Evolutionary conservation across 306 rosid genomes (phyloP).

Genomic region (Cicer judaicum): DNA sequence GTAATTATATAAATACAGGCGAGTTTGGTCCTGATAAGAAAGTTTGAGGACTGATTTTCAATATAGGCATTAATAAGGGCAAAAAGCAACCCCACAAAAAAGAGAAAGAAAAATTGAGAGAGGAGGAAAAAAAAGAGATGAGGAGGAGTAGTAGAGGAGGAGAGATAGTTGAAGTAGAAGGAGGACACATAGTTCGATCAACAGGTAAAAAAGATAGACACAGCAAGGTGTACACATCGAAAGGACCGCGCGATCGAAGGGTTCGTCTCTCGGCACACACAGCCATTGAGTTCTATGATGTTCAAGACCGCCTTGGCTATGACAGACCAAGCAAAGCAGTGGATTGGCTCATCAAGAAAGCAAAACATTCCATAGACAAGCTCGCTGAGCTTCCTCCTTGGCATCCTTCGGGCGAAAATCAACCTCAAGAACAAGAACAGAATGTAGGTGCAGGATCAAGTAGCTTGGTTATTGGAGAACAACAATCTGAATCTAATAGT

Average conservation of each 20-base stretch:
- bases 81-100: slow-evolving; percentile 33
- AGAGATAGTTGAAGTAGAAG: slow-evolving; percentile 77
- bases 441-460: background rate
- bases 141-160: slow-evolving; percentile 54
- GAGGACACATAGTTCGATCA: slow-evolving; percentile 84
- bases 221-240: slow-evolving; percentile 79
- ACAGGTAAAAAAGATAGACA: slow-evolving; percentile 74
- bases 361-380: slow-evolving; percentile 71
- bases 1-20: background rate
- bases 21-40: background rate
- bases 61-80: slow-evolving; percentile 17
- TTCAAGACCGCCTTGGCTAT: slow-evolving; percentile 85
- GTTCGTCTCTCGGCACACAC: slow-evolving; percentile 82
- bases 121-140: slow-evolving; percentile 55
- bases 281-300: slow-evolving; percentile 86
- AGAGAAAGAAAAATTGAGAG: slow-evolving; percentile 14
- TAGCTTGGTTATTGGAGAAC: slow-evolving; percentile 26
- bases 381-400: slow-evolving; percentile 78
- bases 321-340: slow-evolving; percentile 89
- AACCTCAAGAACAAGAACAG: slow-evolving; percentile 31
- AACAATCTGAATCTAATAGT: slow-evolving; percentile 52
- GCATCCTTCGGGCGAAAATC: slow-evolving; percentile 42
- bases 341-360: slow-evolving; percentile 91
- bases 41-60: background rate
- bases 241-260: slow-evolving; percentile 80